Conservation (phyloP, 2,329 filamentous ascomycete species). For the Rosellinia necatrix region DNA sequence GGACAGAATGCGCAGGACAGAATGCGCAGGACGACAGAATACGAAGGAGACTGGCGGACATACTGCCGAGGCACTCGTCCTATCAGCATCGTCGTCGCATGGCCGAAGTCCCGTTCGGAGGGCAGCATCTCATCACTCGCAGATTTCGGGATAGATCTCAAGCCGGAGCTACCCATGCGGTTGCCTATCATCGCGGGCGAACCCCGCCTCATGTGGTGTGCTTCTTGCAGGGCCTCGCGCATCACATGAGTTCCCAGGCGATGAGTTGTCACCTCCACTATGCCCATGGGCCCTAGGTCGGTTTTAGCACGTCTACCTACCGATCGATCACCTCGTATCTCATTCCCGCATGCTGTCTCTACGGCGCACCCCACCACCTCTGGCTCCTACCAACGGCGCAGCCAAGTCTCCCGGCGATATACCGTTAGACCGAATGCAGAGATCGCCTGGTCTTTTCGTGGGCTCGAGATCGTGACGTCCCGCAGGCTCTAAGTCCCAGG, state of each 20-base stretch:
- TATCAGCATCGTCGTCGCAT: slow-evolving; percentile 6
- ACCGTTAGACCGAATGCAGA: slow-evolving; percentile 15
- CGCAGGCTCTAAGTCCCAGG: not conserved
- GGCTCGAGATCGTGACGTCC: slow-evolving; percentile 9
- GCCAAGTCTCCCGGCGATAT: slow-evolving; percentile 19
- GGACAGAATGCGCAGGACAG: too few species aligned
- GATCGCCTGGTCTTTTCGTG: slow-evolving; percentile 8
- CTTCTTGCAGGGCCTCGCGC: slow-evolving; percentile 26
- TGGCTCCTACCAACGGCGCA: slow-evolving; percentile 13
- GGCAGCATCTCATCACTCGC: slow-evolving; percentile 3
- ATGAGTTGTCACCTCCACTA: slow-evolving; percentile 31
- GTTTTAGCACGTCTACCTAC: slow-evolving; percentile 10
- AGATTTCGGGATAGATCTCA: not conserved
- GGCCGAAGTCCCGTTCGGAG: not conserved
- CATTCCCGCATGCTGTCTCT: slow-evolving; percentile 14
- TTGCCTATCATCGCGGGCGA: slow-evolving; percentile 13
- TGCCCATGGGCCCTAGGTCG: slow-evolving; percentile 14
- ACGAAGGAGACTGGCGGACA: too few species aligned
- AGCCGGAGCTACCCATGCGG: slow-evolving; percentile 16
- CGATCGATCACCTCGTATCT: slow-evolving; percentile 24
- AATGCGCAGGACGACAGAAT: too few species aligned
- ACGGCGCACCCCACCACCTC: slow-evolving; percentile 16
- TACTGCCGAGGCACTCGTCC: not conserved
- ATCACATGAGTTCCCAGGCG: slow-evolving; percentile 29
- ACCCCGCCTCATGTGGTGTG: slow-evolving; percentile 25